Evolutionary conservation across 169 alveolate genomes (phyloP).

Genomic region (Plasmodium gallinaceum): DNA sequence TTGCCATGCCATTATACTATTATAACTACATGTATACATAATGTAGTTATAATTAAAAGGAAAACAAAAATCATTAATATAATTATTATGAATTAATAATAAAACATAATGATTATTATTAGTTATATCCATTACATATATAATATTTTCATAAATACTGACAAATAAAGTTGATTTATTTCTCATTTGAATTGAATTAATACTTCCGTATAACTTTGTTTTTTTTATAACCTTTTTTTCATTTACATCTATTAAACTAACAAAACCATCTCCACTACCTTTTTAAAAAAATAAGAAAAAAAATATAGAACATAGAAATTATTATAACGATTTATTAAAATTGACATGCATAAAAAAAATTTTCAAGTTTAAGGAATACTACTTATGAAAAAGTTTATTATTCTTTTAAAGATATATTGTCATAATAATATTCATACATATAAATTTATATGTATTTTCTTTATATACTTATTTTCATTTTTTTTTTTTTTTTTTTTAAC

Average conservation of each 20-base stretch:
- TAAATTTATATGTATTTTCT: background rate
- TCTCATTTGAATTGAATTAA: slow-evolving; percentile 74
- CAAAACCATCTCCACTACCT: slow-evolving; percentile 76
- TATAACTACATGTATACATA: slow-evolving; percentile 71
- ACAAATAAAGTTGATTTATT: slow-evolving; percentile 43
- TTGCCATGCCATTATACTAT: slow-evolving; percentile 70
- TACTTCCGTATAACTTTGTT: slow-evolving; percentile 52
- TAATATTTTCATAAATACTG: slow-evolving; percentile 58
- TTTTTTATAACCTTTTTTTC: slow-evolving; percentile 54
- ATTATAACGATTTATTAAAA: background rate
- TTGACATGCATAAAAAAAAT: background rate
- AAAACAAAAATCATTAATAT: slow-evolving; percentile 53
- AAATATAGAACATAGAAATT: background rate
- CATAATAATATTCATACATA: background rate
- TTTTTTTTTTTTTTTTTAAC: slow-evolving; percentile 8
- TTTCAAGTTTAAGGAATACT: background rate
- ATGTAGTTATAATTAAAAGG: slow-evolving; percentile 51
- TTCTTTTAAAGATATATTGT: background rate
- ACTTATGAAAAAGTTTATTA: too few species aligned
- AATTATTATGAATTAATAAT: slow-evolving; percentile 35
- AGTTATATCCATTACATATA: slow-evolving; percentile 61
- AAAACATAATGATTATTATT: slow-evolving; percentile 33
- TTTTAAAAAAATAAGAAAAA: background rate
- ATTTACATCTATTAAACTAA: slow-evolving; percentile 41
- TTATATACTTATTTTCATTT: background rate